phyloP scores from a whole-genome alignment of 73 alveolate genomes.

The Paramecium pentaurelia region DNA sequence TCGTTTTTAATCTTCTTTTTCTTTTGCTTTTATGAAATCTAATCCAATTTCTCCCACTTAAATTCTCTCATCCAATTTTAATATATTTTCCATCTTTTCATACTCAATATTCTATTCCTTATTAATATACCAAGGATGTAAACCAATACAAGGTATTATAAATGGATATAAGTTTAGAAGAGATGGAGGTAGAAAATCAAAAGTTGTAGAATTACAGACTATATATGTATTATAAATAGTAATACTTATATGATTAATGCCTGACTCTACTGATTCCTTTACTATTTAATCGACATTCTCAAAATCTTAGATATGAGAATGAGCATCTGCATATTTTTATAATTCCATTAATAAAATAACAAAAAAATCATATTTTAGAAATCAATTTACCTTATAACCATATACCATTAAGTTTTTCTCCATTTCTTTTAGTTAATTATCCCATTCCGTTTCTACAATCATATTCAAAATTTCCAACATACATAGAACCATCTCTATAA shows the following conservation, averaged over 20 bases:
- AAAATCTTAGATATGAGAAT: constrained; percentile 35
- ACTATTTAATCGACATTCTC: background rate
- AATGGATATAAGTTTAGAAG: background rate
- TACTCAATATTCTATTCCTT: background rate
- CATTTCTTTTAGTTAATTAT: background rate
- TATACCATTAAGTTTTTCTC: background rate
- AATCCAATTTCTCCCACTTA: constrained; percentile 38
- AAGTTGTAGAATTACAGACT: constrained; percentile 41
- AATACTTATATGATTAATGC: constrained; percentile 5
- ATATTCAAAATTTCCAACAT: background rate
- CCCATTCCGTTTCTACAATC: constrained; percentile 6
- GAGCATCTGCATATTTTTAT: constrained; percentile 37
- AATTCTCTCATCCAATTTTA: background rate
- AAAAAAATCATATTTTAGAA: background rate
- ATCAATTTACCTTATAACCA: constrained; percentile 11
- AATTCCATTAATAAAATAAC: background rate
- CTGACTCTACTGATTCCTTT: background rate
- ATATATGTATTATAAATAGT: background rate
- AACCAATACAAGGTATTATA: background rate
- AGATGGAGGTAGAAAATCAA: background rate
- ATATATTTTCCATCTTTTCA: background rate
- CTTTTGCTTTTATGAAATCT: background rate
- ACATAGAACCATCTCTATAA: constrained; percentile 18
- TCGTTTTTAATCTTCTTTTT: background rate
- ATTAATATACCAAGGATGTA: background rate